Evolutionary conservation across 2,329 filamentous ascomycete species (phyloP).

Genomic region (Penicillium digitatum): DNA sequence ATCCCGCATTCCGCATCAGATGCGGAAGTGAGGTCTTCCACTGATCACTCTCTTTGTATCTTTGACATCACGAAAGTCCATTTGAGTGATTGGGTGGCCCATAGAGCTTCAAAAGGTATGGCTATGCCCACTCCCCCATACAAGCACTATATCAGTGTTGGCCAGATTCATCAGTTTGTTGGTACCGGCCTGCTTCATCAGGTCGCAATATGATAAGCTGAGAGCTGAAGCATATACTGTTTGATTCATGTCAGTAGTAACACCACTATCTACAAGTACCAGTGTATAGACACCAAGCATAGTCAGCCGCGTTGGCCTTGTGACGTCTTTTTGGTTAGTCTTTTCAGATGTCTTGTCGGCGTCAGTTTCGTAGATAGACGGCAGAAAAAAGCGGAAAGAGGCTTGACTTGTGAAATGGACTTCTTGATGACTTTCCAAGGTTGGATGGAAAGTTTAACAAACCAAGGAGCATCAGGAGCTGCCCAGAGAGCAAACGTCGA

Average conservation of each 20-base stretch:
- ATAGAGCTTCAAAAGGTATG: neutral
- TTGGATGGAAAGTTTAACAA: neutral
- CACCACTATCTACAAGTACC: too few species aligned
- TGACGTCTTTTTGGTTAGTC: too few species aligned
- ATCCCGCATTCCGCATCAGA: slow-evolving; percentile 15
- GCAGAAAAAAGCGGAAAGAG: too few species aligned
- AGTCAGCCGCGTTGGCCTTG: too few species aligned
- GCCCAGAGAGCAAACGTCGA: neutral
- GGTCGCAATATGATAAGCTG: neutral
- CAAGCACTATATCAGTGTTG: neutral
- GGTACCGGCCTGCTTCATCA: neutral
- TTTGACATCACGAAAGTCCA: neutral
- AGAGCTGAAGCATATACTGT: too few species aligned
- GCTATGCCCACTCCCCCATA: neutral
- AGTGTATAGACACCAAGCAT: too few species aligned
- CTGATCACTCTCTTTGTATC: neutral
- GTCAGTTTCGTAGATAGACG: too few species aligned
- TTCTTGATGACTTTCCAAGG: too few species aligned
- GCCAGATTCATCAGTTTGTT: neutral
- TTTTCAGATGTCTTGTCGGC: too few species aligned
- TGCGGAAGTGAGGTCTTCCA: neutral
- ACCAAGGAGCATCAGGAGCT: neutral
- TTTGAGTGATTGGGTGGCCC: neutral
- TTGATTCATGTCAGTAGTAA: neutral
- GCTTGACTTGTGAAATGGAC: too few species aligned